Base-by-base conservation (phyloP, 495 filamentous ascomycete species). In the Xylona heveae region DNA sequence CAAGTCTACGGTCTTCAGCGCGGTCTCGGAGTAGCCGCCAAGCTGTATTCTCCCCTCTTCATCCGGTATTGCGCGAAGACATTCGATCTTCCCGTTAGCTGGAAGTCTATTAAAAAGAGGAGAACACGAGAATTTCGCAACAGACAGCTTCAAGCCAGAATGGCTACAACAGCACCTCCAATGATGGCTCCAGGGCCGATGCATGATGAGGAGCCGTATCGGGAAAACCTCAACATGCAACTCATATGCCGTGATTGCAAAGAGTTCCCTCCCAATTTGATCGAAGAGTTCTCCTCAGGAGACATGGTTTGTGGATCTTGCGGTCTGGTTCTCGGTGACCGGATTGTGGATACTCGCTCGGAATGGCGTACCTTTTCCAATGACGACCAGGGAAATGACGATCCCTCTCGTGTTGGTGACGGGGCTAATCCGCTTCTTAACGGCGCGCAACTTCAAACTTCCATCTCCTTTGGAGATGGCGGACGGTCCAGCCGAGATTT, bases 361-460 rank as follows among this genome's bases (percentile, higher is more conserved):
- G 88, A 97, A 58, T 97, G 88, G 88, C 80, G 88, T 44, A 97
- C 90, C 5, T 97, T 97, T 53, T 76, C 80, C 37, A 94, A 93
- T 54, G 88, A 97, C 43, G 90, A 97, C 44, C 79, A 91, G 50
- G 68, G 66, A 34, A 81, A 76, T 48, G 88, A 94, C 41, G 88
- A 97, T 48, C 88, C 88, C 1, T 90, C 79, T 32, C 88, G 88
- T 81, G 88, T 97, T 42, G 88, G 88, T 53, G 88, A 95, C 31
- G 80, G 69, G 0, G 67, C 69, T 24, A 93, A 95, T 43, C 66
- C 75, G 13, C 64, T 95, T 35, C 64, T 91, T 24, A 82, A 92
- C 43, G 90, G 85, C 28, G 74, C 80, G 37, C 84, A 94, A 54
- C 73, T 97, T 25, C 72, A 91, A 50, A 97, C 88, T 5, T 68